These are phyloP conservation scores for Akebia trifoliata DNA, from an alignment of 164 flowering plant species.

Conservation along the genomic window DNA sequence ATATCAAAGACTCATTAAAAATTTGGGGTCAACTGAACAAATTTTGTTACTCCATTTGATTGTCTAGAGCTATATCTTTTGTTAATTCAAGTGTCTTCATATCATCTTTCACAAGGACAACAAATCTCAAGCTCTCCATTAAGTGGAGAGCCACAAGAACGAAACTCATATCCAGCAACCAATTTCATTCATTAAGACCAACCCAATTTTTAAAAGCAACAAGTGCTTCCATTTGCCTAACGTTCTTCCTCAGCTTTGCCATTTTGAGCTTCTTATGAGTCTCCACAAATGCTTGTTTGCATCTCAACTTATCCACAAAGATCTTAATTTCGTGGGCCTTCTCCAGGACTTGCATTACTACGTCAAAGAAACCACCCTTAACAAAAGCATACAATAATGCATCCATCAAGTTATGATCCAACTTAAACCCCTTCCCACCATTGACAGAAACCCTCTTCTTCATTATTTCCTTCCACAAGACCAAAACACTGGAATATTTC, in stretches of 20 bases:
- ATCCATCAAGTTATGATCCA: constrained; percentile 70
- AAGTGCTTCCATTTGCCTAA: constrained; percentile 79
- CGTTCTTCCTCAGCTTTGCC: constrained; percentile 66
- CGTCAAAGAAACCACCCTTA: constrained; percentile 95
- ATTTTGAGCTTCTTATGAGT: constrained; percentile 81
- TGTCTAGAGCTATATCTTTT: too few relatives aligned
- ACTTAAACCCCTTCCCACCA: constrained; percentile 41
- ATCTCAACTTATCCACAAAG: constrained; percentile 93
- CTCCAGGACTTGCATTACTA: constrained; percentile 92
- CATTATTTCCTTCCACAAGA: constrained; percentile 88
- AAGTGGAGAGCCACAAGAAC: background rate
- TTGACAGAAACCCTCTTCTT: constrained; percentile 44
- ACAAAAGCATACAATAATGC: constrained; percentile 87
- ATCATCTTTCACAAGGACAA: too few relatives aligned
- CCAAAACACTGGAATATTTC: constrained; percentile 68
- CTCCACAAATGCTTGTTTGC: constrained; percentile 97
- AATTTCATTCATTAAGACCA: constrained; percentile 56
- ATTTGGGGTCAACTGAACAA: too few relatives aligned
- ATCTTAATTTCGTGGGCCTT: constrained; percentile 80
- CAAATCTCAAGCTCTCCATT: too few relatives aligned
- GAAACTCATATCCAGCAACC: background rate
- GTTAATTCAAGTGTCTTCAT: too few relatives aligned
- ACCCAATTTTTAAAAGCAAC: constrained; percentile 92
- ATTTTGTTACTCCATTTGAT: too few relatives aligned
- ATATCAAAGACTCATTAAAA: too few relatives aligned